Evolutionary conservation across 2,329 filamentous ascomycete genomes (phyloP).

Genomic region (Ophiostoma quercus): DNA sequence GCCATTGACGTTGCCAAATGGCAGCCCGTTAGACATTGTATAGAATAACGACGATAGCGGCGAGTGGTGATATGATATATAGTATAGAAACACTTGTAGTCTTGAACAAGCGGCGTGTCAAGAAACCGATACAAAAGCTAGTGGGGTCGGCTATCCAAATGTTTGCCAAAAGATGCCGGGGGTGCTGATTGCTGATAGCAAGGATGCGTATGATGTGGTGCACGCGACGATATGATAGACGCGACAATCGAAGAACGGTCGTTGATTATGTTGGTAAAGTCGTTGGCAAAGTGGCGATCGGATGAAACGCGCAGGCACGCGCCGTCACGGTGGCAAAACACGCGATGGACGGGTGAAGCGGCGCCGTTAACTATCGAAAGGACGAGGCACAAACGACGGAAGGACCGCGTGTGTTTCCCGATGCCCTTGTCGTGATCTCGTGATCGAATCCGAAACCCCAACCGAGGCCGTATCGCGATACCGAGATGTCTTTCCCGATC

Average conservation of each 20-base stretch:
- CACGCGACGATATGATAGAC: not conserved
- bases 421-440: not conserved
- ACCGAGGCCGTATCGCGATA: not conserved
- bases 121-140: not conserved
- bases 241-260: not conserved
- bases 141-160: not conserved
- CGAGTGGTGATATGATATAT: not conserved
- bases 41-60: not conserved
- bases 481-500: not conserved
- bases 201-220: not conserved
- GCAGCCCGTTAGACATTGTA: slow-evolving; percentile 45
- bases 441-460: not conserved
- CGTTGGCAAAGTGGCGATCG: not conserved
- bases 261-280: too few relatives aligned
- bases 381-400: not conserved
- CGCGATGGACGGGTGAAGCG: not conserved
- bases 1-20: slow-evolving; percentile 43
- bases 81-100: not conserved
- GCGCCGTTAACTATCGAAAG: not conserved
- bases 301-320: not conserved
- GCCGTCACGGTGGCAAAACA: not conserved
- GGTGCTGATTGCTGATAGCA: not conserved
- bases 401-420: not conserved
- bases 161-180: not conserved
- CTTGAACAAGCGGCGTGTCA: not conserved